Evolutionary conservation across 2,329 filamentous ascomycete species (phyloP).

Genomic region (Ophiocordyceps unilateralis): DNA sequence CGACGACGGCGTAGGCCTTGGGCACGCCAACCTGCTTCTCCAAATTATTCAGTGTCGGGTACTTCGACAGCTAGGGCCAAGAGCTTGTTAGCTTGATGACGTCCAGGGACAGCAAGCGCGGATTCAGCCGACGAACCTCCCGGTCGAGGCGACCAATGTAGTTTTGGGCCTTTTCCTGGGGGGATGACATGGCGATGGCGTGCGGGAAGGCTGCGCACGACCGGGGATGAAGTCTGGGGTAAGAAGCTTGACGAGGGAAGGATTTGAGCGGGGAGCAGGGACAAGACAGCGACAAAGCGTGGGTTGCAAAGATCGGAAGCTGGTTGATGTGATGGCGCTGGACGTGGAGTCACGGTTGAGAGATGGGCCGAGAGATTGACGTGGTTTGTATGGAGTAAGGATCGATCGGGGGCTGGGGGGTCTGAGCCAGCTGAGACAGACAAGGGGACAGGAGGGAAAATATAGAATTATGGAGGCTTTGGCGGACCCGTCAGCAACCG

Average conservation of each 20-base stretch:
- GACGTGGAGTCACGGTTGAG: not conserved
- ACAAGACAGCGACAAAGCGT: not conserved
- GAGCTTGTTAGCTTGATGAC: constrained; percentile 5
- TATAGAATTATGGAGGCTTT: not conserved
- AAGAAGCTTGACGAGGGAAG: not conserved
- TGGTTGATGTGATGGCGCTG: not conserved
- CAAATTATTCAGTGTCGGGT: constrained; percentile 66
- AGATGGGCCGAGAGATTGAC: not conserved
- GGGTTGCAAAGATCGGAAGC: not conserved
- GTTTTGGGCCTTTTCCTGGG: constrained; percentile 61
- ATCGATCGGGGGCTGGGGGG: constrained; percentile 1
- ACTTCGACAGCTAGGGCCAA: constrained; percentile 58
- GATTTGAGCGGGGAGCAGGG: not conserved
- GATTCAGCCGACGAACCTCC: constrained; percentile 56
- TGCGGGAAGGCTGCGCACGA: constrained; percentile 1
- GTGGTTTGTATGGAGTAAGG: constrained; percentile 4
- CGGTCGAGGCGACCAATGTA: constrained; percentile 67
- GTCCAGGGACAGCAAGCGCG: too few species aligned
- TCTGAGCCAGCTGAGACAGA: not conserved
- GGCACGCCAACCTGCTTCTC: constrained; percentile 71
- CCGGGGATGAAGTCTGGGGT: constrained; percentile 1
- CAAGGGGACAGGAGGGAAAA: not conserved
- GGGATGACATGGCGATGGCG: constrained; percentile 36
- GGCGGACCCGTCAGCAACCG: not conserved
- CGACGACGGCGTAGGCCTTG: constrained; percentile 72